These are phyloP conservation scores for Fragaria nilgerrensis DNA, from an alignment of 306 rosid species.

Conservation along the genomic window DNA sequence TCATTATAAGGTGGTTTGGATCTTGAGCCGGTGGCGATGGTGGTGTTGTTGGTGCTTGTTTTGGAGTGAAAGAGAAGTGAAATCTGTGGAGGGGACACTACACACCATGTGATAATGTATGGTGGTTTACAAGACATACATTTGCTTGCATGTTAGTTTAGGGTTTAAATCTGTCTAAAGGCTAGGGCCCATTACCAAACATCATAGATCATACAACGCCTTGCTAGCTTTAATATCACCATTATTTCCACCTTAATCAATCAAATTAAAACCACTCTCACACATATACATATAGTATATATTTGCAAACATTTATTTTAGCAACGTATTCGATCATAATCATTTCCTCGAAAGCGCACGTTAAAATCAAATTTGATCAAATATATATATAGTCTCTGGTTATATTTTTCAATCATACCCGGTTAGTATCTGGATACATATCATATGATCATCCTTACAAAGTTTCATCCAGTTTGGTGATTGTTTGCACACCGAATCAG, in stretches of 20 bases:
- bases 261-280: neutral
- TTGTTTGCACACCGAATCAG: too few relatives aligned
- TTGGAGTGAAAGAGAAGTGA: constrained; percentile 52
- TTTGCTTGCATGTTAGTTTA: constrained; percentile 44
- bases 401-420: too few relatives aligned
- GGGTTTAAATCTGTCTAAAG: constrained; percentile 43
- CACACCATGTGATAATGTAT: constrained; percentile 71
- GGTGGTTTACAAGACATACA: constrained; percentile 50
- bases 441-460: too few relatives aligned
- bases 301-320: too few relatives aligned
- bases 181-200: constrained; percentile 36
- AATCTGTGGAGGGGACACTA: constrained; percentile 36
- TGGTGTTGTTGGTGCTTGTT: constrained; percentile 25
- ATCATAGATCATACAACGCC: constrained; percentile 23
- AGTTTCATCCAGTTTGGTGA: too few relatives aligned
- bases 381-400: too few relatives aligned
- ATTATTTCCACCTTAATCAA: neutral
- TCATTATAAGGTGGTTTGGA: neutral
- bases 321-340: too few relatives aligned
- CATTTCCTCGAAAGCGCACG: too few relatives aligned
- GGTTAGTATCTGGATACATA: too few relatives aligned
- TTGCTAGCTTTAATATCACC: neutral
- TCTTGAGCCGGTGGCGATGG: constrained; percentile 29
- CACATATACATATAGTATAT: neutral
- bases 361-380: too few relatives aligned